These are phyloP conservation scores for Flaveria bidentis DNA, from an alignment of 129 eudicot species.

Conservation along the genomic window DNA sequence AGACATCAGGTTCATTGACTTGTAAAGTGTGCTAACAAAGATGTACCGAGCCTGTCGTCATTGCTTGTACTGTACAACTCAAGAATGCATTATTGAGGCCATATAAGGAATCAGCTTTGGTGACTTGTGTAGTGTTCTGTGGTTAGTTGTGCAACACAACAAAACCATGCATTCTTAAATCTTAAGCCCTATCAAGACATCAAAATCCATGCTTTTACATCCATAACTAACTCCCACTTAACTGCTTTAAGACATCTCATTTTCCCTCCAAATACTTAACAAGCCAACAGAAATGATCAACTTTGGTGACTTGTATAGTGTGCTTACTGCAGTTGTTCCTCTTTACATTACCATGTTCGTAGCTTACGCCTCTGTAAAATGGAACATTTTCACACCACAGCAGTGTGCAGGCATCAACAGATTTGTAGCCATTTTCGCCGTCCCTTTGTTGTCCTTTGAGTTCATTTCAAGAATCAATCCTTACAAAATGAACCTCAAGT, in stretches of 20 bases:
- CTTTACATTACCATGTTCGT: slow-evolving; percentile 62
- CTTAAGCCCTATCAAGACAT: slow-evolving; percentile 22
- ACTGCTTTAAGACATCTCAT: slow-evolving; percentile 20
- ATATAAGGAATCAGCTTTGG: slow-evolving; percentile 24
- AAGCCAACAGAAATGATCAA: slow-evolving; percentile 46
- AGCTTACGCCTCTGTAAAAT: slow-evolving; percentile 61
- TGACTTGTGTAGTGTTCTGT: background rate
- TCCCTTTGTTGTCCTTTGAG: slow-evolving; percentile 66
- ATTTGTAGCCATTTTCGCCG: slow-evolving; percentile 67
- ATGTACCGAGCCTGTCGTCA: background rate
- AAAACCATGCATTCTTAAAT: slow-evolving; percentile 23
- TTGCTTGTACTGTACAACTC: slow-evolving; percentile 17
- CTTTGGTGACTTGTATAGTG: slow-evolving; percentile 50
- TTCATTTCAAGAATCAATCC: slow-evolving; percentile 69
- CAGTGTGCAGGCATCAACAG: slow-evolving; percentile 70
- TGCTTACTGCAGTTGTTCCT: slow-evolving; percentile 61
- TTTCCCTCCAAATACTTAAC: slow-evolving; percentile 30
- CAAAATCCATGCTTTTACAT: background rate
- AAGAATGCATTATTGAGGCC: slow-evolving; percentile 16
- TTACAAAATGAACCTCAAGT: slow-evolving; percentile 60
- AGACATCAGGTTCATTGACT: background rate
- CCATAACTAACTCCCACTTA: slow-evolving; percentile 18
- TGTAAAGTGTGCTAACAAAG: slow-evolving; percentile 17
- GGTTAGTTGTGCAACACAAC: slow-evolving; percentile 14
- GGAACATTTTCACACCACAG: slow-evolving; percentile 56